These are phyloP conservation scores for Dissoconium aciculare DNA, from an alignment of 2,329 filamentous ascomycete genomes.

Conservation along the genomic window DNA sequence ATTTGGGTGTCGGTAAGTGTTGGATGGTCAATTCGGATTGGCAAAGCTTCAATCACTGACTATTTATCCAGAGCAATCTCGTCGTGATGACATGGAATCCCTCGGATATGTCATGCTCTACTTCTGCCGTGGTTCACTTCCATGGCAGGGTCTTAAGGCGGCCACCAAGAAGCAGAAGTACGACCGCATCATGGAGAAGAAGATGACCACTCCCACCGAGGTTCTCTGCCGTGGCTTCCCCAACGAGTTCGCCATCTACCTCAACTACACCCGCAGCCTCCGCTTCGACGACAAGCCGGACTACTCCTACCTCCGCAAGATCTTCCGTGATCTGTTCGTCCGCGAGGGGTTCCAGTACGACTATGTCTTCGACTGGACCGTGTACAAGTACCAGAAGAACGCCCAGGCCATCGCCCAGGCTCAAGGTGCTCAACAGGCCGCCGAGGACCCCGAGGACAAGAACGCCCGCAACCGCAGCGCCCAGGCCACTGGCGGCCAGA, in stretches of 20 bases:
- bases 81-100: slow-evolving; percentile 98
- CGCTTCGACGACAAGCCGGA: slow-evolving; percentile 99
- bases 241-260: slow-evolving; percentile 98
- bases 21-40: slow-evolving; percentile 34
- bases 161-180: slow-evolving; percentile 90
- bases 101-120: slow-evolving; percentile 99
- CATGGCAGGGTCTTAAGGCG: slow-evolving; percentile 75
- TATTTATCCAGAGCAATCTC: slow-evolving; percentile 63
- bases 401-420: slow-evolving; percentile 82
- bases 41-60: slow-evolving; percentile 4
- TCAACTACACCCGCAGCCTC: slow-evolving; percentile 97
- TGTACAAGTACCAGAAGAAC: slow-evolving; percentile 99
- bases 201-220: slow-evolving; percentile 99
- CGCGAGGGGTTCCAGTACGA: slow-evolving; percentile 99
- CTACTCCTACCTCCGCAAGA: slow-evolving; percentile 99
- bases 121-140: slow-evolving; percentile 96
- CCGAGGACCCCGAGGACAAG: slow-evolving; percentile 54
- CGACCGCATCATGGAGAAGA: slow-evolving; percentile 99
- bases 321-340: slow-evolving; percentile 98
- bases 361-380: slow-evolving; percentile 99
- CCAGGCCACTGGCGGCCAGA: slow-evolving; percentile 48
- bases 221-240: slow-evolving; percentile 98
- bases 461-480: slow-evolving; percentile 47
- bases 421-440: slow-evolving; percentile 45
- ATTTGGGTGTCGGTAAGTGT: slow-evolving; percentile 81